Base-by-base conservation (phyloP, 1,284 basidiomycete species). In the Heterobasidion annosum region DNA sequence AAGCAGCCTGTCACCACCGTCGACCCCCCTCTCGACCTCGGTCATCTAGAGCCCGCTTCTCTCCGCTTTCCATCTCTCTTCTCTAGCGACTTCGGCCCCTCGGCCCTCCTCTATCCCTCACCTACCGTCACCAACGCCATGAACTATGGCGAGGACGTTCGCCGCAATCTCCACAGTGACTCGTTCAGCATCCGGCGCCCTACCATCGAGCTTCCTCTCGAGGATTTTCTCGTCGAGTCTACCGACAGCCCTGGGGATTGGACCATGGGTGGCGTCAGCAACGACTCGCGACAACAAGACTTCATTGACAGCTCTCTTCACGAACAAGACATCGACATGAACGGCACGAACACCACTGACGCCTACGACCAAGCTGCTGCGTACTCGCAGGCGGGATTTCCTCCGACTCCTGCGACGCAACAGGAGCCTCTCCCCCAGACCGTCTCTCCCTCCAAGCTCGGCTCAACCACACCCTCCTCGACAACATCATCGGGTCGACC, bases 201-300 rank as follows among this genome's bases (percentile, higher is more conserved):
- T 0, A 90, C 87, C 35, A 89, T 90, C 62, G 87, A 90, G 65
- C 78, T 91, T 34, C 82, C 83, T 8, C 77, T 91, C 25, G 88
- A 91, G 59, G 87, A 91, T 58, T 74, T 91, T 55, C 76, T 91
- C 58, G 75, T 90, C 59, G 75, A 74, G 61, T 60, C 63, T 19
- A 65, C 69, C 25, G 70, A 71, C 61, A 67, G 63, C 59, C 68
- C 70, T 35, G 64, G 64, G 16, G 63, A 64, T 55, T 72, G 70
- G 69, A 64, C 66, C 46, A 58, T 62, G n/a, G 59, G 56, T 33
- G 59, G 57, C 50, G 61, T 57, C 50, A 59, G 56, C 55, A 52
- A 52, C 54, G 64, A 65, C 47, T 51, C 57, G 19, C 51, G 55
- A 32, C 53, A 13, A 50, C 58, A 53, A 46, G 59, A 60, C 34